phyloP scores from a whole-genome alignment of 2,329 filamentous ascomycete species.

The Fusarium paranaense region DNA sequence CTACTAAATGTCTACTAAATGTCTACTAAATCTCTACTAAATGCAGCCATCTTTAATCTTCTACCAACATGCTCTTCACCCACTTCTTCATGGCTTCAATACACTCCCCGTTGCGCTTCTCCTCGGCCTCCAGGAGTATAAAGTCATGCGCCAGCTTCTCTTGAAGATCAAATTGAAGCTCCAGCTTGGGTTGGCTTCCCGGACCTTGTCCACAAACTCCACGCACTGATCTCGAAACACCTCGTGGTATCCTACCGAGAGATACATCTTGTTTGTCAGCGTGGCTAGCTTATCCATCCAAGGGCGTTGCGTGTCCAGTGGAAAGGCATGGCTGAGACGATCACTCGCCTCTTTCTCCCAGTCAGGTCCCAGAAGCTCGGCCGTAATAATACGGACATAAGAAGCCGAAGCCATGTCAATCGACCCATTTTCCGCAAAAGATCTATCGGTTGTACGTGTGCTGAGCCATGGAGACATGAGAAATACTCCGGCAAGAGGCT shows the following conservation, averaged over 20 bases:
- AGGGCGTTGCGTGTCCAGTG: background rate
- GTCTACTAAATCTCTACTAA: too few species aligned
- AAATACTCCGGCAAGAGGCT: background rate
- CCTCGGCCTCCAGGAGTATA: background rate
- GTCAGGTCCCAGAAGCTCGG: background rate
- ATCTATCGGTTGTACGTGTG: background rate
- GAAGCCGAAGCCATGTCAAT: background rate
- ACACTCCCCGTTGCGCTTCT: background rate
- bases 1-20: too few species aligned
- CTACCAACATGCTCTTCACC: background rate
- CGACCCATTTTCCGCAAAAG: background rate
- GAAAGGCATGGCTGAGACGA: background rate
- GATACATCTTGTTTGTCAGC: background rate
- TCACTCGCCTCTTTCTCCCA: background rate
- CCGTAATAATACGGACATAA: background rate
- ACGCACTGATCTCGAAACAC: background rate
- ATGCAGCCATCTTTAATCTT: too few species aligned
- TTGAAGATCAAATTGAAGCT: background rate
- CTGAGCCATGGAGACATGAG: background rate
- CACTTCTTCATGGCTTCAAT: background rate
- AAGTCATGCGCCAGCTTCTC: background rate
- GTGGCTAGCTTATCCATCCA: background rate
- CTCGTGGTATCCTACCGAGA: background rate
- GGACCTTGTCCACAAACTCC: background rate
- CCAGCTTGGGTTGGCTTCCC: background rate